Base-by-base conservation (phyloP, 2,329 filamentous ascomycete species). In the Fusarium nodosum region DNA sequence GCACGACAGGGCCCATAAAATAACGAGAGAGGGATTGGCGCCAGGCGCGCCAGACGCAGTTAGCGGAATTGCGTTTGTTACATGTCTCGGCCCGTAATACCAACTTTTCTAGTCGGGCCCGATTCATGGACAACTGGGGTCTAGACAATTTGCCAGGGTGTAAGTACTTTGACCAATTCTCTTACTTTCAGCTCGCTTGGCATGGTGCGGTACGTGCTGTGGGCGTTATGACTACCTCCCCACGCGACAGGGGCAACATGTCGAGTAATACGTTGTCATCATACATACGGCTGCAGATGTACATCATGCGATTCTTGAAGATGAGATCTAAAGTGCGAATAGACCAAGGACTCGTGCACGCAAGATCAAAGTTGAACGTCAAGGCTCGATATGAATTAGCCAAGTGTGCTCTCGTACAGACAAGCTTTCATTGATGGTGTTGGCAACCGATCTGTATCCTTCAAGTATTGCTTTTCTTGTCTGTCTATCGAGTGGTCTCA, bases 1-100 rank as follows among this genome's bases (percentile, higher is more conserved):
- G 28, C 33, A 48, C 22, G 33, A 51, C 33, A 58, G 30, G 42
- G 31, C 33, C 38, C 34, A 22, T 22, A 44, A 45, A 50, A 39
- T 10, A 56, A 16, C 12, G 13, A 24, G 52, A 20, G 41, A 44
- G 44, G n/a, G 42, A 55, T 38, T 66, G 50, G 41, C 57, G 61
- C 52, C 64, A 68, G 67, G 52, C 67, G 68, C 68, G 55, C 59
- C 55, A 65, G 59, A 30, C 59, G 67, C 59, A 71, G 55, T 38
- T 39, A n/a, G 34, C 22, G 20, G 46, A 47, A 56, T 38, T 47
- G 54, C 41, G 45, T 47, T 31, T 48, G 26, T 50, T 57, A 31
- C 38, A 64, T 24, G 59, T 58, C 51, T 64, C 51, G 28, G 51
- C 28, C 51, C 38, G 44, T 38, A 58, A 57, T 46, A 50, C 22